These are phyloP conservation scores for Phyllosticta citriasiana DNA, from an alignment of 2,329 filamentous ascomycete genomes.

Conservation along the genomic window DNA sequence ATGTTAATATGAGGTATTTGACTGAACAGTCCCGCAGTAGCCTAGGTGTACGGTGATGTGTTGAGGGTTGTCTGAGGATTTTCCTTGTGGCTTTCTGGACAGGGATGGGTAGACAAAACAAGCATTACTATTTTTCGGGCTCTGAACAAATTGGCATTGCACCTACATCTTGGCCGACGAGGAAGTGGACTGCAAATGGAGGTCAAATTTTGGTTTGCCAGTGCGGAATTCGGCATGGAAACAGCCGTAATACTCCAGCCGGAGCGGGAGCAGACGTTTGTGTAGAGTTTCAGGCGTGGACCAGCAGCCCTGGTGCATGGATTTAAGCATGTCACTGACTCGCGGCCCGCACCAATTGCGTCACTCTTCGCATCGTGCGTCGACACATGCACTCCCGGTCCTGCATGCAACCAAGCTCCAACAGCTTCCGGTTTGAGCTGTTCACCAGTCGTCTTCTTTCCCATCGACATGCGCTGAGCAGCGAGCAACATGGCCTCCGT, in stretches of 20 bases:
- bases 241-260: neutral
- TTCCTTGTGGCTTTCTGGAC: neutral
- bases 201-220: neutral
- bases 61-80: neutral
- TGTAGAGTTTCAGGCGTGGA: neutral
- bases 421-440: neutral
- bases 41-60: no score
- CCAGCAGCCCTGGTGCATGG: no score
- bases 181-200: no score
- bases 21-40: neutral
- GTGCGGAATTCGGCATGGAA: neutral
- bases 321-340: neutral
- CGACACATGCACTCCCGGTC: neutral
- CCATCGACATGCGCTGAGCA: conserved; percentile 3
- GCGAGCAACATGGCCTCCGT: conserved; percentile 22
- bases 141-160: neutral
- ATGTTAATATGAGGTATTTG: neutral
- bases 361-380: neutral
- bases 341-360: neutral
- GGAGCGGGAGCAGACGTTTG: neutral
- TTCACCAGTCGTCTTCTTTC: neutral
- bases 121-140: neutral
- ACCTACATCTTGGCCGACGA: no score
- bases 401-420: neutral
- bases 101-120: neutral